phyloP scores from a whole-genome alignment of 495 filamentous ascomycete genomes.

The Xylaria venustula region DNA sequence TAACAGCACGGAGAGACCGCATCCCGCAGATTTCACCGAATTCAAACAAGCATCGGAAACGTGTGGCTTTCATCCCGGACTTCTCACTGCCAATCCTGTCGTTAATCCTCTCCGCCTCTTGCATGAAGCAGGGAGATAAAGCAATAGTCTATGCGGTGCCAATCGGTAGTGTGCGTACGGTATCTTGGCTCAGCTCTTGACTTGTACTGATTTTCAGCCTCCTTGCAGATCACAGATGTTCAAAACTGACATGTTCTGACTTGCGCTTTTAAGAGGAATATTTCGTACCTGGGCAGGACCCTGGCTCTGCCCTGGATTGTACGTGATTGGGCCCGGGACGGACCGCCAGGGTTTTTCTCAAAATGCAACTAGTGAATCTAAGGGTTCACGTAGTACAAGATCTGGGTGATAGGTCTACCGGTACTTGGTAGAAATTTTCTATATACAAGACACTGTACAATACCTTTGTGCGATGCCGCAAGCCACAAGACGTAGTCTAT shows the following conservation, averaged over 20 bases:
- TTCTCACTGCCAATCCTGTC: background rate
- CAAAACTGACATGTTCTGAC: background rate
- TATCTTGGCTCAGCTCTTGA: background rate
- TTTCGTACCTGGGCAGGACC: background rate
- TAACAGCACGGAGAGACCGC: background rate
- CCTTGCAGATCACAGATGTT: conserved; percentile 1
- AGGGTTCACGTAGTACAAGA: no score
- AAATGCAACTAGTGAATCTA: background rate
- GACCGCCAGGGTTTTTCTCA: background rate
- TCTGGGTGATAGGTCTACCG: no score
- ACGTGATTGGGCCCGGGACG: conserved; percentile 3
- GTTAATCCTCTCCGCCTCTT: background rate
- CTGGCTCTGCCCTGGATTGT: no score
- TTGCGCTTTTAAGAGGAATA: no score
- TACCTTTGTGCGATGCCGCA: no score
- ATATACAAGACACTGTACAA: no score
- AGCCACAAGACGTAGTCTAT: no score
- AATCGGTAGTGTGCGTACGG: background rate
- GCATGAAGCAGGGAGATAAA: background rate
- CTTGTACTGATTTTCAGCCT: background rate
- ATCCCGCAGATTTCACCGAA: background rate
- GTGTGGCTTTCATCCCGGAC: background rate
- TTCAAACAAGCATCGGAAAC: background rate
- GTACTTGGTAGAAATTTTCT: no score
- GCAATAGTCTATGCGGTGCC: conserved; percentile 13